Evolutionary conservation across 495 filamentous ascomycete genomes (phyloP), one percentile per base, ranked within the genome.

Genomic region (Annulohypoxylon moriforme): DNA sequence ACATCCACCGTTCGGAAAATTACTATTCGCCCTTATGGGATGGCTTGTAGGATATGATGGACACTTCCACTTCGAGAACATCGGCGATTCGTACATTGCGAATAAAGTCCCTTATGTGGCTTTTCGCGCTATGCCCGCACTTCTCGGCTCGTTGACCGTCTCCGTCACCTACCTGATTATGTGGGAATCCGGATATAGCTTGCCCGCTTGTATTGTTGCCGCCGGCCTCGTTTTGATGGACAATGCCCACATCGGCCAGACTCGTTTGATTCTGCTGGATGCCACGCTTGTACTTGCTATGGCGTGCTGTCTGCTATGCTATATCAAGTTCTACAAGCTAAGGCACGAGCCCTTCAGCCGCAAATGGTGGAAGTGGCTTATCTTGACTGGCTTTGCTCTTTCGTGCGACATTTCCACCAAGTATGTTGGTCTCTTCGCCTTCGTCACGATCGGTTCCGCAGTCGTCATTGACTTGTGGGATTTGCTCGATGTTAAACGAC

Each of bases 351-450:
- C 96, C 3, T 99, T 99, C 77, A 86, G 90, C 14, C 89, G 94
- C 55, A 98, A 98, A 78, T 99, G 96, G 96, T 99, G 96, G 96
- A 99, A 99, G 80, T 99, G 96, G 96, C 87, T 99, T 33, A 89
- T 99, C 56, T 81, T 98, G 74, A 99, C 96, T 14, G 96, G 96
- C 49, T 92, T 99, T 76, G 90, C 91, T 50, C 85, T 99, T 75
- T 97, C 94, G 76, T 98, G 96, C 80, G 96, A 97, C 76, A 98
- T 99, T 73, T 98, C 96, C 18, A 97, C 93, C 77, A 99, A 99
- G 82, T 98, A 98, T 73, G 96, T 99, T 66, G 96, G 96, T 44
- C 86, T 93, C 46, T 99, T 99, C 80, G 96, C 94, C 73, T 99
- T 99, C 81, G 89, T 98, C 80, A 97, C 96, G 52, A 96, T 99